These are phyloP conservation scores for Durio zibethinus DNA, from an alignment of 345 rosid species.

Conservation along the genomic window DNA sequence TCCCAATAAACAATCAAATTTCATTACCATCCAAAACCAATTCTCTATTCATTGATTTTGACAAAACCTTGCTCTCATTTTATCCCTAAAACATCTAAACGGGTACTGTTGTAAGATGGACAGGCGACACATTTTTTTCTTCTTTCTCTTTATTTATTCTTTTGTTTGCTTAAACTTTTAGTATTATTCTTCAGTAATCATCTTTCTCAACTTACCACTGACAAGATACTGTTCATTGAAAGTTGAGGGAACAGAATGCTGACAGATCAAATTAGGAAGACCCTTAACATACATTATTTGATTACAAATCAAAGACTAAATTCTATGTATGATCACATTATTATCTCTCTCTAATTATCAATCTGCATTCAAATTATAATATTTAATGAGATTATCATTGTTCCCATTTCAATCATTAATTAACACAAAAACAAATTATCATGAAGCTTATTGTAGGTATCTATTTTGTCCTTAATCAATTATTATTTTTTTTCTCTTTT, in stretches of 20 bases:
- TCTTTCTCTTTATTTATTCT: not conserved
- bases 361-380: not conserved
- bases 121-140: not conserved
- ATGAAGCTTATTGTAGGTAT: too few species aligned
- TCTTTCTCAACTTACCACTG: not conserved
- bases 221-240: not conserved
- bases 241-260: not conserved
- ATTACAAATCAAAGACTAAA: not conserved
- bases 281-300: not conserved
- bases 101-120: not conserved
- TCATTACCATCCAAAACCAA: slow-evolving; percentile 16
- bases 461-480: too few species aligned
- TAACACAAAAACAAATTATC: too few species aligned
- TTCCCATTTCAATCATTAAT: not conserved
- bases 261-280: slow-evolving; percentile 7
- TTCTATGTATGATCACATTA: not conserved
- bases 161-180: not conserved
- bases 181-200: not conserved
- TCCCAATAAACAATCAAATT: slow-evolving; percentile 5
- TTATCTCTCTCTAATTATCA: not conserved
- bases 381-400: not conserved
- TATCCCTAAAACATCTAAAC: not conserved
- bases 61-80: slow-evolving; percentile 15
- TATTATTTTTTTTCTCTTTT: too few species aligned
- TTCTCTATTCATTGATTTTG: slow-evolving; percentile 34